phyloP scores from a whole-genome alignment of 805 yeast genomes.

The Nakazawaea wyomingensis region DNA sequence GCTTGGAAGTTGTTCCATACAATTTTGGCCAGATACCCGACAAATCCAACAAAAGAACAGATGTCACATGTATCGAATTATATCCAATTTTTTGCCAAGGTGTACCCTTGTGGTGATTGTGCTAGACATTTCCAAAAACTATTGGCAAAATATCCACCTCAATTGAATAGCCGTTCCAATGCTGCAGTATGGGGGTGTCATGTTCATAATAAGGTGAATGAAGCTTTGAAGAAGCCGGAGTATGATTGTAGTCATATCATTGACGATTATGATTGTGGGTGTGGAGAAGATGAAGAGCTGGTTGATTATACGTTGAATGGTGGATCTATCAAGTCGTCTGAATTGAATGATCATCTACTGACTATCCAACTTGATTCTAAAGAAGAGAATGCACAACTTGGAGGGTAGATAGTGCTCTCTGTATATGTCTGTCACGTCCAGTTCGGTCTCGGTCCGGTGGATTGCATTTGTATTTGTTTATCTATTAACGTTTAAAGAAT shows the following conservation, averaged over 20 bases:
- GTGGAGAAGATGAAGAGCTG: slow-evolving; percentile 69
- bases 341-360: slow-evolving; percentile 34
- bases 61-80: slow-evolving; percentile 57
- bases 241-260: slow-evolving; percentile 84
- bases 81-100: slow-evolving; percentile 75
- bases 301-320: slow-evolving; percentile 29
- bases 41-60: slow-evolving; percentile 62
- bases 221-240: slow-evolving; percentile 55
- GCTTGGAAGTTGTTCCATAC: slow-evolving; percentile 94
- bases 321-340: slow-evolving; percentile 16
- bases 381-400: slow-evolving; percentile 38
- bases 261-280: slow-evolving; percentile 95
- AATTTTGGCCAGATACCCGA: slow-evolving; percentile 88
- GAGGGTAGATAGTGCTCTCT: slow-evolving; percentile 24
- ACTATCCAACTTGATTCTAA: slow-evolving; percentile 41
- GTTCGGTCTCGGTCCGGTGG: background rate
- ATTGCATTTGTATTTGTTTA: background rate
- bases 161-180: slow-evolving; percentile 61
- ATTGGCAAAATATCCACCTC: slow-evolving; percentile 76
- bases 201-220: slow-evolving; percentile 83
- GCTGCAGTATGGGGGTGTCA: slow-evolving; percentile 98
- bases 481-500: background rate
- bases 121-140: slow-evolving; percentile 83
- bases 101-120: slow-evolving; percentile 97
- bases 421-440: background rate